phyloP scores from a whole-genome alignment of 176 grass and related monocot genomes.

The Bonia amplexicaulis region DNA sequence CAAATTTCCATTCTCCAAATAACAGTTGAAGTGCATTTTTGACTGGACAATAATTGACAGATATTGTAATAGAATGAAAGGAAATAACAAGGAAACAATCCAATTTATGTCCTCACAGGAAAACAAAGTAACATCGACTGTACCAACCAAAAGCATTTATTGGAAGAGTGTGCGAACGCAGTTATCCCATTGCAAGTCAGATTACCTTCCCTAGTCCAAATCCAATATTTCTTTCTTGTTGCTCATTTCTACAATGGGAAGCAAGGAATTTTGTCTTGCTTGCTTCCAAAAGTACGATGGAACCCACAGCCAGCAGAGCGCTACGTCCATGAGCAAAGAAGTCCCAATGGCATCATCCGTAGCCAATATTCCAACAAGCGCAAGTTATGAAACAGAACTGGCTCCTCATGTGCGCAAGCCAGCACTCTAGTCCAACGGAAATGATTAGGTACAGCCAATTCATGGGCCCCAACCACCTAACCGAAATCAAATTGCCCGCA shows the following conservation, averaged over 20 bases:
- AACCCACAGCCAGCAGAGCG: slow-evolving; percentile 21
- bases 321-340: background rate
- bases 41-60: background rate
- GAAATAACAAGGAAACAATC: background rate
- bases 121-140: background rate
- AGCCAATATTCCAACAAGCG: background rate
- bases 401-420: background rate
- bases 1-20: background rate
- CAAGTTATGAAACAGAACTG: background rate
- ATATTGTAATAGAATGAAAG: background rate
- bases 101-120: background rate
- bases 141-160: background rate
- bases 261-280: slow-evolving; percentile 36
- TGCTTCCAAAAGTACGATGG: slow-evolving; percentile 25
- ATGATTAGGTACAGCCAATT: slow-evolving; percentile 13
- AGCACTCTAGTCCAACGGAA: background rate
- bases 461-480: slow-evolving; percentile 32
- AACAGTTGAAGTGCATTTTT: background rate
- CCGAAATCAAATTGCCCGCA: background rate
- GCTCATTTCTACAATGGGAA: slow-evolving; percentile 9
- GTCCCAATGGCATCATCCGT: background rate
- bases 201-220: background rate
- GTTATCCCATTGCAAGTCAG: background rate
- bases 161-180: background rate
- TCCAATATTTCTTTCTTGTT: slow-evolving; percentile 30